phyloP scores from a whole-genome alignment of 169 alveolate species.

The Cryptosporidium meleagridis region DNA sequence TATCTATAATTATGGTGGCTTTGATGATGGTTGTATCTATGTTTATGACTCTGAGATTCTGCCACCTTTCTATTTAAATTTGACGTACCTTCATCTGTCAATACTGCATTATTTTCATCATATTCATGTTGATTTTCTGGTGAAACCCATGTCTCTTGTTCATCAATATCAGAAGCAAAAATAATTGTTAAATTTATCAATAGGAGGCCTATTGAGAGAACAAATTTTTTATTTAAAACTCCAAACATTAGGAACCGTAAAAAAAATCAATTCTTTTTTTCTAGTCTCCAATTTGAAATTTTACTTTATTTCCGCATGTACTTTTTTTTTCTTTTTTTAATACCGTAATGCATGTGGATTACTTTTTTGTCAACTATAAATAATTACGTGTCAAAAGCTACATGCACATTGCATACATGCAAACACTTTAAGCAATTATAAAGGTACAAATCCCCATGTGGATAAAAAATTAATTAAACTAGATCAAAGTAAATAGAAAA shows the following conservation, averaged over 20 bases:
- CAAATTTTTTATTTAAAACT: background rate
- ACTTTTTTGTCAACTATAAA: background rate
- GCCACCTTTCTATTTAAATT: slow-evolving; percentile 40
- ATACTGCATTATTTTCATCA: background rate
- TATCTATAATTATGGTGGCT: slow-evolving; percentile 27
- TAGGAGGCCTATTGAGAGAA: slow-evolving; percentile 8
- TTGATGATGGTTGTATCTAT: slow-evolving; percentile 38
- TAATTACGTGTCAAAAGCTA: slow-evolving; percentile 51
- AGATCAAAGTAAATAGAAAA: background rate
- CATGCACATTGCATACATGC: slow-evolving; percentile 31
- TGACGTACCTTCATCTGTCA: slow-evolving; percentile 67
- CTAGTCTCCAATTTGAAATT: background rate
- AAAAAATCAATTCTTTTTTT: background rate
- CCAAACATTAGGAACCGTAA: slow-evolving; percentile 34
- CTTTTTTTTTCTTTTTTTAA: background rate
- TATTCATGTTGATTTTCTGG: slow-evolving; percentile 21
- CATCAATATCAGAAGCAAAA: slow-evolving; percentile 14
- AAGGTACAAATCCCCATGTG: background rate
- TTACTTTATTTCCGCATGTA: slow-evolving; percentile 1
- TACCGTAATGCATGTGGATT: slow-evolving; percentile 52
- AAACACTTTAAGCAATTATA: background rate
- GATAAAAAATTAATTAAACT: background rate
- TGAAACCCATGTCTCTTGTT: slow-evolving; percentile 33
- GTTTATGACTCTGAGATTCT: slow-evolving; percentile 21
- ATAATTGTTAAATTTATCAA: slow-evolving; percentile 21